phyloP scores from a whole-genome alignment of 2,329 filamentous ascomycete species.

The Ceratocystis colombiana region DNA sequence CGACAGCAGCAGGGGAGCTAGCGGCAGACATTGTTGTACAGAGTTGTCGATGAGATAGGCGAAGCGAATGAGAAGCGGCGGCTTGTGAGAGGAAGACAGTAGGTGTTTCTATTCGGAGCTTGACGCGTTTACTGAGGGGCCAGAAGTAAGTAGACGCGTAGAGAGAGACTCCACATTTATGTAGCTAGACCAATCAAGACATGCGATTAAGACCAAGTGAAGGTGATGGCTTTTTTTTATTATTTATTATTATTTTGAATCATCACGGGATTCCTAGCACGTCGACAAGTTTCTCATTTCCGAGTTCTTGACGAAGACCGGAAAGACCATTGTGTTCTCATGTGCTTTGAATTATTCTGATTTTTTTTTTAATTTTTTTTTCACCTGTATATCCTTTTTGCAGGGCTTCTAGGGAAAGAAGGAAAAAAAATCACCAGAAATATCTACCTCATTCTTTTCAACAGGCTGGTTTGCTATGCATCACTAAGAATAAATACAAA shows the following conservation, averaged over 20 bases:
- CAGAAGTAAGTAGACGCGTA: slow-evolving; percentile 11
- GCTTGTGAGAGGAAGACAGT: background rate
- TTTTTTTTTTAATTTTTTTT: background rate
- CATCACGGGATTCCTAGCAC: background rate
- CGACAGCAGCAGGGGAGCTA: slow-evolving; percentile 3
- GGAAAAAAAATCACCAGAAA: background rate
- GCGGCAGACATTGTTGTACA: background rate
- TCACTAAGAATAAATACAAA: background rate
- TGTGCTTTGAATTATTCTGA: background rate
- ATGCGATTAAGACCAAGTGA: background rate
- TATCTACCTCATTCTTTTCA: background rate
- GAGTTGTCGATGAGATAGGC: no score
- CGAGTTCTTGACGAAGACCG: no score
- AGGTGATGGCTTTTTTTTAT: background rate
- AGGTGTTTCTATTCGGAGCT: background rate
- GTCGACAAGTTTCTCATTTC: no score
- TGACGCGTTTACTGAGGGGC: background rate
- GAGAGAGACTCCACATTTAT: background rate
- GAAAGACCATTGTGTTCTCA: no score
- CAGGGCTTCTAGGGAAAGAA: background rate
- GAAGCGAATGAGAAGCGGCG: background rate
- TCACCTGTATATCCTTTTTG: background rate
- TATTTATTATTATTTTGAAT: background rate
- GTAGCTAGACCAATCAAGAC: background rate
- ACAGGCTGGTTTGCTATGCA: background rate